Evolutionary conservation across 2,329 filamentous ascomycete species (phyloP).

Genomic region (Teratosphaeria viscida): DNA sequence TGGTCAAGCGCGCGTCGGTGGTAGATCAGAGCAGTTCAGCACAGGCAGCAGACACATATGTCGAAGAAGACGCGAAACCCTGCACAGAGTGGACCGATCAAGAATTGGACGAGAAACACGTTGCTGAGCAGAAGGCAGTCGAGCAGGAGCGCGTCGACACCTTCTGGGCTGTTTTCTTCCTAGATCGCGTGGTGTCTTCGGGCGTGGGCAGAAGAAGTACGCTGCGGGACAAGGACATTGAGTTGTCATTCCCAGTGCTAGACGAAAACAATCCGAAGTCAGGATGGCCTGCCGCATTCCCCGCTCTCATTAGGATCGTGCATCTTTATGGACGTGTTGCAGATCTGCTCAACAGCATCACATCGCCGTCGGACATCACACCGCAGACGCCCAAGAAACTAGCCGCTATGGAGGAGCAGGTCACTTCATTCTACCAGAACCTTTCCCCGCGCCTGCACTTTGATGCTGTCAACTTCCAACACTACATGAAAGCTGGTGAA

Average conservation of each 20-base stretch:
- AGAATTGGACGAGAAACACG: conserved; percentile 1
- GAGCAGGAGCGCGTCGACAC: conserved; percentile 79
- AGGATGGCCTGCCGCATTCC: conserved; percentile 68
- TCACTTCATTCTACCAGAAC: conserved; percentile 64
- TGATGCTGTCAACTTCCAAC: conserved; percentile 75
- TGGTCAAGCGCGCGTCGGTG: conserved; percentile 34
- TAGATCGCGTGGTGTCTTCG: conserved; percentile 79
- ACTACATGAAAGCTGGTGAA: conserved; percentile 69
- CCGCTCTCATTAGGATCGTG: conserved; percentile 70
- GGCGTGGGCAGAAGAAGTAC: conserved; percentile 78
- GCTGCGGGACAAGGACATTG: conserved; percentile 73
- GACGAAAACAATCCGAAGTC: conserved; percentile 44
- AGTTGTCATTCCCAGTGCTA: conserved; percentile 57
- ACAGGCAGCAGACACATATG: not conserved
- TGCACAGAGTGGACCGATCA: conserved; percentile 21
- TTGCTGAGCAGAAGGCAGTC: conserved; percentile 45
- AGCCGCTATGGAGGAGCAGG: conserved; percentile 66
- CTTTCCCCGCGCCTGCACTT: conserved; percentile 69
- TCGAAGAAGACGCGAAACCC: not conserved
- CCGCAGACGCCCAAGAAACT: conserved; percentile 62
- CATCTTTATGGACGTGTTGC: conserved; percentile 78
- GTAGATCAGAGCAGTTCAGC: conserved; percentile 4
- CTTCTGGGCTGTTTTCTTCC: conserved; percentile 81
- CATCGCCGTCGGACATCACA: conserved; percentile 62
- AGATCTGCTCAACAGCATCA: conserved; percentile 73